Conservation (phyloP, 768 basidiomycete genomes). For the Russula earlei region DNA sequence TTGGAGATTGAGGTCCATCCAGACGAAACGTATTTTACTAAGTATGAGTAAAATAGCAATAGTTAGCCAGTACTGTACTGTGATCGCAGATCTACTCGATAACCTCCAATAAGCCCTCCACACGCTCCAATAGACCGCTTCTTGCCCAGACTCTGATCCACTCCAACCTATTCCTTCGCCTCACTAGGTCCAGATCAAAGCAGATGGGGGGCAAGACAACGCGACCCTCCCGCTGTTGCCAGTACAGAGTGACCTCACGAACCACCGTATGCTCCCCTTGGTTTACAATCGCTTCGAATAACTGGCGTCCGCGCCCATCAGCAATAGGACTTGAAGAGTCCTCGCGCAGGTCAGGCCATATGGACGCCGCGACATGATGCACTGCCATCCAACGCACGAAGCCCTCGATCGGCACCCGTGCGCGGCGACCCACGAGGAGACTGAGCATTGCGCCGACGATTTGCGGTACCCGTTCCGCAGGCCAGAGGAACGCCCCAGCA, state of each 20-base stretch:
- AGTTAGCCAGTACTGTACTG: too few relatives aligned
- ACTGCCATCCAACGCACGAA: conserved; percentile 61
- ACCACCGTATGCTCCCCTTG: conserved; percentile 42
- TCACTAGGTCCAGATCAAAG: conserved; percentile 28
- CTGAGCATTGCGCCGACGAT: conserved; percentile 56
- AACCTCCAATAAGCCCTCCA: conserved; percentile 18
- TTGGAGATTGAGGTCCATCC: background rate
- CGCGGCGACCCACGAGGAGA: conserved; percentile 33
- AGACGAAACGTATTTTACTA: background rate
- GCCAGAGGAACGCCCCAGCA: conserved; percentile 58
- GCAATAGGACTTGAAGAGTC: conserved; percentile 12
- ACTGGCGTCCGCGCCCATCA: conserved; percentile 31
- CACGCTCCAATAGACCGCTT: conserved; percentile 17
- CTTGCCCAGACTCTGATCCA: conserved; percentile 22
- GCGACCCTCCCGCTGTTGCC: conserved; percentile 32
- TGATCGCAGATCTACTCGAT: too few relatives aligned
- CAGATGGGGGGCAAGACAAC: conserved; percentile 43
- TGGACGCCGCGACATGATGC: conserved; percentile 67
- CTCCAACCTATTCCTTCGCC: conserved; percentile 18
- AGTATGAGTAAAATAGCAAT: background rate
- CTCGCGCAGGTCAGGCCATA: conserved; percentile 55
- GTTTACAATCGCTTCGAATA: conserved; percentile 43
- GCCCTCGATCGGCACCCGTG: conserved; percentile 34
- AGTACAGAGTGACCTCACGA: conserved; percentile 48
- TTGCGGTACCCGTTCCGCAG: conserved; percentile 52